phyloP scores from a whole-genome alignment of 1,139 yeast species.

The Eremothecium cymbalariae region DNA sequence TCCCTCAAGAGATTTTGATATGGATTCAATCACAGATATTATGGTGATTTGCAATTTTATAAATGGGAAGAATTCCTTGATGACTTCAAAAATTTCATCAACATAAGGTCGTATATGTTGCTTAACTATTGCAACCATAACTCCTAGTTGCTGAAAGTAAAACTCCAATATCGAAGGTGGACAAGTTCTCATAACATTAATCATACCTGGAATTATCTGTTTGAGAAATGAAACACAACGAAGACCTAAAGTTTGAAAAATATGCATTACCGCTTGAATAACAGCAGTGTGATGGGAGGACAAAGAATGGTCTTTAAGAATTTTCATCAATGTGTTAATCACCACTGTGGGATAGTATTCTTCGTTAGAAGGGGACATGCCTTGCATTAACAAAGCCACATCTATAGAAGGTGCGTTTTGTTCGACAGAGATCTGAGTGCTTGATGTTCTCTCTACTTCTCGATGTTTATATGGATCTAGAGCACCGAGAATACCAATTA shows the following conservation, averaged over 20 bases:
- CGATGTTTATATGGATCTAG: conserved; percentile 93
- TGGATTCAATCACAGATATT: conserved; percentile 70
- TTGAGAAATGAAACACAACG: conserved; percentile 82
- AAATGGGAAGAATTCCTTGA: conserved; percentile 65
- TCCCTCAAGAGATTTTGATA: conserved; percentile 81
- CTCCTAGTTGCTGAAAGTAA: conserved; percentile 81
- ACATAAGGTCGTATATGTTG: conserved; percentile 84
- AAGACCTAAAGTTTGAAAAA: conserved; percentile 79
- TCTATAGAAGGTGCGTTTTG: conserved; percentile 87
- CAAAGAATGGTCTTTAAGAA: conserved; percentile 75
- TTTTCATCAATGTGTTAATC: conserved; percentile 71
- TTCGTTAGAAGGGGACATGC: conserved; percentile 87
- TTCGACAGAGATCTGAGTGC: conserved; percentile 58
- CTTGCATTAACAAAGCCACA: conserved; percentile 82
- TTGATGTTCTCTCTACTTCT: conserved; percentile 67
- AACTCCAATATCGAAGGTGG: conserved; percentile 78
- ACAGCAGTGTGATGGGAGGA: conserved; percentile 84
- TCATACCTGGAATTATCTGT: conserved; percentile 80
- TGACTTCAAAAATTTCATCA: conserved; percentile 64
- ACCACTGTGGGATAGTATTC: conserved; percentile 96
- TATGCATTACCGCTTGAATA: conserved; percentile 84
- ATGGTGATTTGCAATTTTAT: conserved; percentile 70
- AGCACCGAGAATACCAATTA: conserved; percentile 91
- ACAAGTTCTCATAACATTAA: conserved; percentile 77
- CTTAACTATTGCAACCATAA: conserved; percentile 71